Base-by-base conservation (phyloP, 106 monocot genomes). In the Allium cepa region DNA sequence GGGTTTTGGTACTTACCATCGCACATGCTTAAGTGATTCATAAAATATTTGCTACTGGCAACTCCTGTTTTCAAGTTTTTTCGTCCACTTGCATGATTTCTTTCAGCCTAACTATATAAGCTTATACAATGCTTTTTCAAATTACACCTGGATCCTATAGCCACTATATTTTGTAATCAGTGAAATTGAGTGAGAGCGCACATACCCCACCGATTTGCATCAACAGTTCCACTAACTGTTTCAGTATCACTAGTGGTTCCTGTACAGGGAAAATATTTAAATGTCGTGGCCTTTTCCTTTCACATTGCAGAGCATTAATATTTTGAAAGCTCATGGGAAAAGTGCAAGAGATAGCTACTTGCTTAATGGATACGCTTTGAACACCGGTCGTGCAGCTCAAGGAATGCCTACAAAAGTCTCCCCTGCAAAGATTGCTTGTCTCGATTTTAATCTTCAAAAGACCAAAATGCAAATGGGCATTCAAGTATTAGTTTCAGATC, bases 381-480 rank as follows among this genome's bases (percentile, higher is more conserved):
- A 99, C 78, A 92, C 83, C 3, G 97, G 97, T 45, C 84, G 97
- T 70, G 92, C 97, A 71, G 97, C 97, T 57, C 97, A 92, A 83
- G 97, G 97, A 66, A 99, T 99, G 97, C 97, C 89, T 77, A 82
- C 73, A 59, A 82, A 77, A 81, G 97, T 99, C 59, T 76, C 86
- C 53, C 87, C 97, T 70, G 97, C 97, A 72, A 99, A 65, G 79
- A 92, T 99, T 76, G 97, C 97, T 22, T 99, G 97, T 69, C 80
- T 99, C 60, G 97, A 99, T 76, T 99, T 99, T 72, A 99, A 99
- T 79, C 92, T 99, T 61, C 92, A 92, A 66, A 97, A 92, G 75
- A 99, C 97, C 57, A 99, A 97, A 83, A 89, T 99, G 97, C 97
- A 99, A 76, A 83, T 99, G 87, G 97, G 97, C 14, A 80, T 99